Evolutionary conservation across 2,329 filamentous ascomycete species (phyloP).

Genomic region (Microsporum canis): DNA sequence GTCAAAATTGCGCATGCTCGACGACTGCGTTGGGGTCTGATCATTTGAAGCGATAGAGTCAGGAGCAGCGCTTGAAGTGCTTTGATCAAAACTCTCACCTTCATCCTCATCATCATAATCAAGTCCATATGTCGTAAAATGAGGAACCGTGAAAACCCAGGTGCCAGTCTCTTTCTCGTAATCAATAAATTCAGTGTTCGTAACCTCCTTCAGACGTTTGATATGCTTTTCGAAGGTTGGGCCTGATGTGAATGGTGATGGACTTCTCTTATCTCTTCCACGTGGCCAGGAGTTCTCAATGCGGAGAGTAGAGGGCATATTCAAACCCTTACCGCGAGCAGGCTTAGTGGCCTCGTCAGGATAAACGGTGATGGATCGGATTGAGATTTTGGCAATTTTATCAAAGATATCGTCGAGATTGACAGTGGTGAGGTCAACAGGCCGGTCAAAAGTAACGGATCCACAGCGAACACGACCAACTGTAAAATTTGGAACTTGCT

Average conservation of each 20-base stretch:
- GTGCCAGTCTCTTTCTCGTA: constrained; percentile 71
- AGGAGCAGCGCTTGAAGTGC: constrained; percentile 41
- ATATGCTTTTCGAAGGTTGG: constrained; percentile 69
- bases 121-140: constrained; percentile 91
- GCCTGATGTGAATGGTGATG: constrained; percentile 48
- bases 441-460: constrained; percentile 65
- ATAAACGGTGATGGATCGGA: constrained; percentile 81
- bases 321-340: constrained; percentile 72
- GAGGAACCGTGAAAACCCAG: constrained; percentile 88
- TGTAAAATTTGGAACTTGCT: constrained; percentile 60
- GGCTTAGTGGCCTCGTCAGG: constrained; percentile 65
- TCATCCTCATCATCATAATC: constrained; percentile 61
- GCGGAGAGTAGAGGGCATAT: constrained; percentile 78
- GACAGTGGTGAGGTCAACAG: constrained; percentile 70
- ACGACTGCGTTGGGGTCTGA: constrained; percentile 18
- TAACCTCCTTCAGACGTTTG: constrained; percentile 64
- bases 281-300: constrained; percentile 91
- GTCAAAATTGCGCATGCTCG: constrained; percentile 22
- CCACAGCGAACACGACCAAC: constrained; percentile 77
- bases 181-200: constrained; percentile 66
- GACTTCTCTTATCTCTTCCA: constrained; percentile 47
- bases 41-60: constrained; percentile 39
- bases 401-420: constrained; percentile 70
- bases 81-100: constrained; percentile 38
- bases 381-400: constrained; percentile 61